A percentile compares a stretch with the other conserved stretches of the same genome.
Conservation (phyloP, 371 early-diverging fungal genomes). For the Mortierella sp. region DNA sequence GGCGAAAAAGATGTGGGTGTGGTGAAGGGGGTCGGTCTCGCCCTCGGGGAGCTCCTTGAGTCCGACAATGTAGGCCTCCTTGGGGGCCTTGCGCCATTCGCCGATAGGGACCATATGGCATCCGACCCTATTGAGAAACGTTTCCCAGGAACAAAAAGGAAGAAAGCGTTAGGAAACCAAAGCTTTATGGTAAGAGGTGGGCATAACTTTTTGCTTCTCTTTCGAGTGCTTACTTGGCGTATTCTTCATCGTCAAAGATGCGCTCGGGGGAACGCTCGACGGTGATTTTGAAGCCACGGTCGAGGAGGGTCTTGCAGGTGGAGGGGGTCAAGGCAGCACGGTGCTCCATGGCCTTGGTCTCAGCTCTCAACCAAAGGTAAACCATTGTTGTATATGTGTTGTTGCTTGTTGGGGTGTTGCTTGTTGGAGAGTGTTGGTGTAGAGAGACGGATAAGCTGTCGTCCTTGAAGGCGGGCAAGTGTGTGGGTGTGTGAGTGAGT, state of each 20-base stretch:
- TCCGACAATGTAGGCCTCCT: constrained; percentile 92
- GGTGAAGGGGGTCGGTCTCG: constrained; percentile 90
- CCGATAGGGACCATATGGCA: constrained; percentile 84
- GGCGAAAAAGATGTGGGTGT: constrained; percentile 97
- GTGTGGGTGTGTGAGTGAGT: neutral
- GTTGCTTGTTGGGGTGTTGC: neutral
- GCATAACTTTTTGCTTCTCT: too few species aligned
- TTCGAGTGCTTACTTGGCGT: constrained; percentile 71
- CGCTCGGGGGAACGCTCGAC: constrained; percentile 87
- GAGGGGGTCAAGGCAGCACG: constrained; percentile 94
- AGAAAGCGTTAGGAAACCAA: neutral
- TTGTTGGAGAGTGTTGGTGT: neutral
- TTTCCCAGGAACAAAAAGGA: neutral
- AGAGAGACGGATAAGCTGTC: neutral
- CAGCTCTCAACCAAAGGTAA: constrained; percentile 97
- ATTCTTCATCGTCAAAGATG: constrained; percentile 93
- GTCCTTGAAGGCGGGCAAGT: neutral
- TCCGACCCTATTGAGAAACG: constrained; percentile 70
- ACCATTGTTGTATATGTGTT: constrained; percentile 41
- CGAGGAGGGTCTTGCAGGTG: constrained; percentile 81
- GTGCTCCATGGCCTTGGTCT: constrained; percentile 97
- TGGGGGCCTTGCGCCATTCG: constrained; percentile 91
- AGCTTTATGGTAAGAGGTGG: too few species aligned
- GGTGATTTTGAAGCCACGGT: constrained; percentile 88
- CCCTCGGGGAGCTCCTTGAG: constrained; percentile 98